Conservation (phyloP, 2,329 filamentous ascomycete genomes). For the Hypomyces rosellus region DNA sequence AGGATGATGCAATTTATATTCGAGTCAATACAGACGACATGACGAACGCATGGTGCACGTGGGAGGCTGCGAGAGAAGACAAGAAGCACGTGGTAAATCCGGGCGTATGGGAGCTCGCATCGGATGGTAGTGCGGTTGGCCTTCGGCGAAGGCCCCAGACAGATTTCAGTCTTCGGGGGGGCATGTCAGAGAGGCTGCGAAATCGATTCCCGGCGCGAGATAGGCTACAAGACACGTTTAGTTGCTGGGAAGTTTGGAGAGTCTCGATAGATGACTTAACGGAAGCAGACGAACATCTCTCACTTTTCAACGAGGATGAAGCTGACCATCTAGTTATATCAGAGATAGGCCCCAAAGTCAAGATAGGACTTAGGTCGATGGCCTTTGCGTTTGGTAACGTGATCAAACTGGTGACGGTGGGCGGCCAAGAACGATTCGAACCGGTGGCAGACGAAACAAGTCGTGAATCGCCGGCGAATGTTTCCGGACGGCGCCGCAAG, state of each 20-base stretch:
- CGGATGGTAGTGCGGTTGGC: constrained; percentile 56
- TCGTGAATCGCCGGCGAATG: constrained; percentile 26
- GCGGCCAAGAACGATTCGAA: constrained; percentile 56
- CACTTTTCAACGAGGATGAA: constrained; percentile 36
- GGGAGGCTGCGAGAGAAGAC: constrained; percentile 45
- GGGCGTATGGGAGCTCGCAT: constrained; percentile 58
- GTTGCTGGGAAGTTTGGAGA: constrained; percentile 51
- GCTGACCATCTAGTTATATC: constrained; percentile 57
- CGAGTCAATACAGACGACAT: constrained; percentile 31
- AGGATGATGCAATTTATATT: constrained; percentile 52
- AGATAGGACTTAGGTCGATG: constrained; percentile 57
- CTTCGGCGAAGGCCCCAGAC: constrained; percentile 42
- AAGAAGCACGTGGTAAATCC: constrained; percentile 53
- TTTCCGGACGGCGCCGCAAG: constrained; percentile 35
- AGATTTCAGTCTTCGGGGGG: constrained; percentile 12
- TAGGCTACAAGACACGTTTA: constrained; percentile 20
- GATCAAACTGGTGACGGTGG: constrained; percentile 64
- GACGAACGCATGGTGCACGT: constrained; percentile 41
- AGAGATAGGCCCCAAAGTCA: constrained; percentile 57
- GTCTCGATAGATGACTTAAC: constrained; percentile 39
- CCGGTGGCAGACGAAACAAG: constrained; percentile 24
- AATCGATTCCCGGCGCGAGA: constrained; percentile 24
- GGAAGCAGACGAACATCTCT: constrained; percentile 39
- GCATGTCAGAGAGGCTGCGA: constrained; percentile 19
- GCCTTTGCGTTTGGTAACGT: constrained; percentile 67